A percentile compares a stretch with the other conserved stretches of the same genome.
These are phyloP conservation scores for Fusarium falciforme DNA, from an alignment of 2,329 filamentous ascomycete species.

Conservation along the genomic window DNA sequence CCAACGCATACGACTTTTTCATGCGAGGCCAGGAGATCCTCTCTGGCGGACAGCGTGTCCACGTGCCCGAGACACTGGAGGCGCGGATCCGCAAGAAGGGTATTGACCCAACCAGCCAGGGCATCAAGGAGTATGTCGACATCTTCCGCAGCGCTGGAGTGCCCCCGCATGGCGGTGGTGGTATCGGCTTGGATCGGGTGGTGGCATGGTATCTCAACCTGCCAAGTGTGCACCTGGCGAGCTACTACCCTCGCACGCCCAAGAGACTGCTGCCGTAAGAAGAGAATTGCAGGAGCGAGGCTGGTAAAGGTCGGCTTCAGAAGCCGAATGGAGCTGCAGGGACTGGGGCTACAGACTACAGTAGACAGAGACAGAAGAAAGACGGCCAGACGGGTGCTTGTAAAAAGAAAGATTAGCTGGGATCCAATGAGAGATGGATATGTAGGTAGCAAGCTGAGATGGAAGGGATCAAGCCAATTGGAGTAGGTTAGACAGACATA, in stretches of 20 bases:
- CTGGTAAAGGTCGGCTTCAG: conserved; percentile 1
- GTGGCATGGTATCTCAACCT: conserved; percentile 73
- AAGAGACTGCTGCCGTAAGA: conserved; percentile 66
- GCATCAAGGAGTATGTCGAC: conserved; percentile 92
- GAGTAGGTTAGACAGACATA: background rate
- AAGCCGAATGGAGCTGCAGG: conserved; percentile 3
- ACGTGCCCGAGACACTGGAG: conserved; percentile 80
- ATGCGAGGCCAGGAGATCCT: conserved; percentile 93
- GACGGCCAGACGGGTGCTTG: background rate
- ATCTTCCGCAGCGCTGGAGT: conserved; percentile 84
- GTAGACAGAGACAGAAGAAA: background rate
- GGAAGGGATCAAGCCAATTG: conserved; percentile 7
- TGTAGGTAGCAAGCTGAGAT: background rate
- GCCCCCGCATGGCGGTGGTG: conserved; percentile 90
- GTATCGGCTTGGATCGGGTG: conserved; percentile 90
- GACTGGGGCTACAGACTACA: background rate
- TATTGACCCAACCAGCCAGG: conserved; percentile 77
- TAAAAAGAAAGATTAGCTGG: conserved; percentile 12
- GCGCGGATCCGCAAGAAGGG: conserved; percentile 82
- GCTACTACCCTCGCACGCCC: conserved; percentile 69
- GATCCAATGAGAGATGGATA: background rate
- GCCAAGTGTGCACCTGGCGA: conserved; percentile 68
- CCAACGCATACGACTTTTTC: conserved; percentile 84
- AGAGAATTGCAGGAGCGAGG: background rate
- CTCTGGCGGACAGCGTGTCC: conserved; percentile 91